Evolutionary conservation across 495 filamentous ascomycete species (phyloP).

Genomic region (Astrocystis sublimbata): DNA sequence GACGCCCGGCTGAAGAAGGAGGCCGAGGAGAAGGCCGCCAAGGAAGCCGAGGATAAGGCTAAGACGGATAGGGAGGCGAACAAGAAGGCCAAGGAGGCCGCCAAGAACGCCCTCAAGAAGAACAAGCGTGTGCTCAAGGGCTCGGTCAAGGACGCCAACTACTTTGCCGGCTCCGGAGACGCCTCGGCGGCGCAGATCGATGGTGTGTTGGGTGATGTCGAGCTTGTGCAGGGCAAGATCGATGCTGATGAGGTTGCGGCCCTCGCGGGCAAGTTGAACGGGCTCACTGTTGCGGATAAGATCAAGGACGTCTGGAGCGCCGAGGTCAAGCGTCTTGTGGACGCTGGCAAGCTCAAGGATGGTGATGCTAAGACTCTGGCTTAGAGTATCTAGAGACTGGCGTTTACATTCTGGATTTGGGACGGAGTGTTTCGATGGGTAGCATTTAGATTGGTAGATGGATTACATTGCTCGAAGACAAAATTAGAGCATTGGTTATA

Average conservation of each 20-base stretch:
- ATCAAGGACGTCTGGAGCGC: conserved; percentile 66
- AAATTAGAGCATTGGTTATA: conserved; percentile 1
- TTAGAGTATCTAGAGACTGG: conserved; percentile 9
- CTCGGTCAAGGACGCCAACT: conserved; percentile 94
- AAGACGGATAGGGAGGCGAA: conserved; percentile 76
- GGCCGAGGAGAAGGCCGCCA: conserved; percentile 72
- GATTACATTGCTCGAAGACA: neutral
- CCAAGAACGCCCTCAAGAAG: conserved; percentile 98
- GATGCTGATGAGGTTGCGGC: conserved; percentile 84
- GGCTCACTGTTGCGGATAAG: conserved; percentile 66
- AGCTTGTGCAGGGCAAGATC: conserved; percentile 84
- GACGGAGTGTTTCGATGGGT: neutral
- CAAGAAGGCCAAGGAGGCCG: conserved; percentile 98
- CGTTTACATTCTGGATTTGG: neutral
- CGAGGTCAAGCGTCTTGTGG: conserved; percentile 72
- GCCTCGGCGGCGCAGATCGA: conserved; percentile 75
- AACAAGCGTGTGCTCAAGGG: conserved; percentile 94
- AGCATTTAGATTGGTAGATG: neutral
- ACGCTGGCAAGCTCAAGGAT: conserved; percentile 80
- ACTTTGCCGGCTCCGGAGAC: conserved; percentile 71
- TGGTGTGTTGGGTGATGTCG: conserved; percentile 78
- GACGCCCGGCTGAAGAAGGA: conserved; percentile 75
- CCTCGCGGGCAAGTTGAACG: conserved; percentile 74
- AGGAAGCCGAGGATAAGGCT: conserved; percentile 81
- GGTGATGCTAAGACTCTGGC: conserved; percentile 59